Evolutionary conservation across 2,329 filamentous ascomycete species (phyloP).

Genomic region (Cadophora sp.): DNA sequence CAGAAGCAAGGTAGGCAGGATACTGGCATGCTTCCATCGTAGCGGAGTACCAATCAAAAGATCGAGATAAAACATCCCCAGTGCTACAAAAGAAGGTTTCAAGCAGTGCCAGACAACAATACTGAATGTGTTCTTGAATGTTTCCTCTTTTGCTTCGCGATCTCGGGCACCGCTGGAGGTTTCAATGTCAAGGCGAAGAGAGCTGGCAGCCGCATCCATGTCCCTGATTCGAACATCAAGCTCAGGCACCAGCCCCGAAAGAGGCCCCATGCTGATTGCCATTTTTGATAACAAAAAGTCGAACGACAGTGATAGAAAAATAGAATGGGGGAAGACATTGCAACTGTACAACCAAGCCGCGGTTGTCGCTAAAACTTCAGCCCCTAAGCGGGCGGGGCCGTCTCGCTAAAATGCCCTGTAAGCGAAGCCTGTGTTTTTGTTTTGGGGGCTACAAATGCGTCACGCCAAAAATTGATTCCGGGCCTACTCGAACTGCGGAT

Average conservation of each 20-base stretch:
- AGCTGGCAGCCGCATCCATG: not conserved
- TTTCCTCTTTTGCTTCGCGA: not conserved
- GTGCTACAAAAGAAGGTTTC: conserved; percentile 3
- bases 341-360: too few relatives aligned
- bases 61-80: not conserved
- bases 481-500: too few relatives aligned
- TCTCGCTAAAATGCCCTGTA: not conserved
- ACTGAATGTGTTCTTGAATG: not conserved
- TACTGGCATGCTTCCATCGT: not conserved
- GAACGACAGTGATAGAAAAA: not conserved
- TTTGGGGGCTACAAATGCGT: not conserved
- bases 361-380: not conserved
- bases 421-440: not conserved
- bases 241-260: not conserved
- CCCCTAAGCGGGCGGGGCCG: not conserved
- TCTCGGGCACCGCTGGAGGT: not conserved
- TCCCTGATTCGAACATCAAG: conserved; percentile 8
- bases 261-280: not conserved
- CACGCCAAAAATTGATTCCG: too few relatives aligned
- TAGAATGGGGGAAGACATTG: not conserved
- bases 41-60: not conserved
- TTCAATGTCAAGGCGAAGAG: conserved; percentile 1
- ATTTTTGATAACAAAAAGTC: not conserved
- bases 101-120: conserved; percentile 8
- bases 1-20: not conserved